These are phyloP conservation scores for Areca catechu DNA, from an alignment of 176 grass and related monocot species.

Conservation along the genomic window DNA sequence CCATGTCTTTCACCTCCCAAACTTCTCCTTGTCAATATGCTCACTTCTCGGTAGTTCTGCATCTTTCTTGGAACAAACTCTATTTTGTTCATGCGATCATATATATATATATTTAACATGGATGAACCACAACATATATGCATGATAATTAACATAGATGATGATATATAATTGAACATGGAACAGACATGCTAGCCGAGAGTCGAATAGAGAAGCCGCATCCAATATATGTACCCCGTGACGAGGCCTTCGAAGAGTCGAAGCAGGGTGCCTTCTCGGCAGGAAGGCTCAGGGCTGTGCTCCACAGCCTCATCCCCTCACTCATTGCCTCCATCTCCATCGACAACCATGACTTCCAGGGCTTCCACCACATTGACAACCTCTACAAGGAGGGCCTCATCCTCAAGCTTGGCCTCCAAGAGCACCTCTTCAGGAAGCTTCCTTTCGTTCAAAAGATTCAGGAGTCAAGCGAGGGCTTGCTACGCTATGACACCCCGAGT, in stretches of 20 bases:
- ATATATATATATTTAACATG: too few relatives aligned
- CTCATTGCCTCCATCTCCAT: slow-evolving; percentile 85
- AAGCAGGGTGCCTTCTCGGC: slow-evolving; percentile 88
- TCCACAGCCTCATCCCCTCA: slow-evolving; percentile 83
- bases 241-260: slow-evolving; percentile 86
- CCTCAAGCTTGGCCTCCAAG: slow-evolving; percentile 88
- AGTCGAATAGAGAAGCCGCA: slow-evolving; percentile 87
- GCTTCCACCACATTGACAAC: slow-evolving; percentile 96
- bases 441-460: slow-evolving; percentile 95
- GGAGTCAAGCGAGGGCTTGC: slow-evolving; percentile 91
- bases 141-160: too few relatives aligned
- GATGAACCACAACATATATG: too few relatives aligned
- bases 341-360: slow-evolving; percentile 82
- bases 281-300: slow-evolving; percentile 78
- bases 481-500: slow-evolving; percentile 86
- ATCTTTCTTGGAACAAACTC: too few relatives aligned
- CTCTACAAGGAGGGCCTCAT: slow-evolving; percentile 97
- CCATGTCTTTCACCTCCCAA: too few relatives aligned
- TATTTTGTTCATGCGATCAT: too few relatives aligned
- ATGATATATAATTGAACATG: neutral
- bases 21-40: too few relatives aligned
- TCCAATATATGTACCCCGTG: slow-evolving; percentile 85
- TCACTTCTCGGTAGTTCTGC: too few relatives aligned
- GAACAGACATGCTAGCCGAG: slow-evolving; percentile 64
- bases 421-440: slow-evolving; percentile 89